Percentiles rank a stretch among this genome's conserved stretches.
phyloP scores from a whole-genome alignment of 208 protist genomes.

The Trypanosoma lewisi region DNA sequence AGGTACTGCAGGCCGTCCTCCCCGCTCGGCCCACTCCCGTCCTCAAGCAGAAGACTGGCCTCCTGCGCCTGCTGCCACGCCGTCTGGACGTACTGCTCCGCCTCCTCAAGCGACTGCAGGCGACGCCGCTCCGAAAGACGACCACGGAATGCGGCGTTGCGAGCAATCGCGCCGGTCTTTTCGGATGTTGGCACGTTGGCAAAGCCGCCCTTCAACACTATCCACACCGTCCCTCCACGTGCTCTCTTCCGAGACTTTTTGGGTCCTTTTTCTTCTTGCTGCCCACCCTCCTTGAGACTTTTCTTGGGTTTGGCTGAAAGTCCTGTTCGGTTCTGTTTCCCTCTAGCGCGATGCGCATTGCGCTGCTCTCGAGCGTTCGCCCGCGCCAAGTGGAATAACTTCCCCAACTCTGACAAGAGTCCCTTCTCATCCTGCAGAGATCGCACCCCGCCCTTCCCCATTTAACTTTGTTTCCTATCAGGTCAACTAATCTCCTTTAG shows the following conservation, averaged over 20 bases:
- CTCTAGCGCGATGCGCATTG: slow-evolving; percentile 15
- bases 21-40: slow-evolving; percentile 16
- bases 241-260: slow-evolving; percentile 23
- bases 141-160: slow-evolving; percentile 25
- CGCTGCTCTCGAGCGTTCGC: slow-evolving; percentile 50
- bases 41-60: slow-evolving; percentile 36
- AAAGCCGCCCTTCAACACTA: slow-evolving; percentile 82
- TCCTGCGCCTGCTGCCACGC: slow-evolving; percentile 66
- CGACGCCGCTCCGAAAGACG: slow-evolving; percentile 46
- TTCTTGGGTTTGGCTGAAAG: slow-evolving; percentile 1
- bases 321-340: not conserved
- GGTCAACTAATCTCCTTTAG: not conserved
- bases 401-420: slow-evolving; percentile 54
- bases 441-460: slow-evolving; percentile 19
- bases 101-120: slow-evolving; percentile 41
- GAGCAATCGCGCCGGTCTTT: slow-evolving; percentile 2
- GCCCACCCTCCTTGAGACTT: slow-evolving; percentile 4
- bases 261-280: not conserved
- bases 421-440: slow-evolving; percentile 52
- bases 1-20: slow-evolving; percentile 69
- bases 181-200: slow-evolving; percentile 31
- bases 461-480: not conserved
- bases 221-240: slow-evolving; percentile 67
- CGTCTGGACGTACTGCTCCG: slow-evolving; percentile 67
- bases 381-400: slow-evolving; percentile 67